Percentiles rank a stretch among this genome's conserved stretches.
Conservation (phyloP, 2,329 filamentous ascomycete genomes). For the Aspergillus amoenus region DNA sequence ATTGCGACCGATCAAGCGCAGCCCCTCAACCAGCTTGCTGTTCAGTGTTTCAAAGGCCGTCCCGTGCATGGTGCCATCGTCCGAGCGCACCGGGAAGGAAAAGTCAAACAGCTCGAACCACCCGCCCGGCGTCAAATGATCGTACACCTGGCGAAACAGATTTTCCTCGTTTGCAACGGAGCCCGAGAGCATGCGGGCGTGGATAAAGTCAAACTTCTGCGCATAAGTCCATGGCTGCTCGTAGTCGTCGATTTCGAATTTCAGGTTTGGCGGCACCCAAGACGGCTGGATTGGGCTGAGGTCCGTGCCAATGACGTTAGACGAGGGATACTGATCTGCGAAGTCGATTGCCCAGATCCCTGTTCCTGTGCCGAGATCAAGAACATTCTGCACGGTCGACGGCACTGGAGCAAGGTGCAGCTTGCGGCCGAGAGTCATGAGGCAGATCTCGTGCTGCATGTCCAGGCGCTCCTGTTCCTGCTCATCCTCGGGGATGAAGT, state of each 20-base stretch:
- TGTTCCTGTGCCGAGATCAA: slow-evolving; percentile 45
- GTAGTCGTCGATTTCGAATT: slow-evolving; percentile 32
- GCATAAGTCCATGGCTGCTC: slow-evolving; percentile 26
- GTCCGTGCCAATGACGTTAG: slow-evolving; percentile 48
- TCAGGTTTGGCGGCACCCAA: slow-evolving; percentile 32
- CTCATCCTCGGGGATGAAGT: slow-evolving; percentile 33
- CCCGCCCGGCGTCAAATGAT: slow-evolving; percentile 31
- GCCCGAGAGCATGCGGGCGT: slow-evolving; percentile 24
- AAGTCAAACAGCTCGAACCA: slow-evolving; percentile 28
- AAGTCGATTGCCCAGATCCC: slow-evolving; percentile 33
- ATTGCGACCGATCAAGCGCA: slow-evolving; percentile 14
- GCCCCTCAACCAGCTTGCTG: slow-evolving; percentile 12
- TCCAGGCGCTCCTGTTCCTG: slow-evolving; percentile 33
- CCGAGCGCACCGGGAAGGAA: slow-evolving; percentile 21
- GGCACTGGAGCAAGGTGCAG: slow-evolving; percentile 25
- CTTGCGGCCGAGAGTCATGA: slow-evolving; percentile 22
- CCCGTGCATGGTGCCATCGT: slow-evolving; percentile 26
- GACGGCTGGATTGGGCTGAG: slow-evolving; percentile 51
- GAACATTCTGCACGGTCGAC: slow-evolving; percentile 26
- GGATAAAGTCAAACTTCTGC: slow-evolving; percentile 32
- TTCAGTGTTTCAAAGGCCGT: slow-evolving; percentile 10
- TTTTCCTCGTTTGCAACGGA: slow-evolving; percentile 12
- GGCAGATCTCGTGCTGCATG: slow-evolving; percentile 15
- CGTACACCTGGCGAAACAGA: slow-evolving; percentile 12
- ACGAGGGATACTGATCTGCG: slow-evolving; percentile 37